A percentile compares a stretch with the other conserved stretches of the same genome.
Evolutionary conservation across 306 rosid species (phyloP).

Genomic region (Boehmeria nivea): DNA sequence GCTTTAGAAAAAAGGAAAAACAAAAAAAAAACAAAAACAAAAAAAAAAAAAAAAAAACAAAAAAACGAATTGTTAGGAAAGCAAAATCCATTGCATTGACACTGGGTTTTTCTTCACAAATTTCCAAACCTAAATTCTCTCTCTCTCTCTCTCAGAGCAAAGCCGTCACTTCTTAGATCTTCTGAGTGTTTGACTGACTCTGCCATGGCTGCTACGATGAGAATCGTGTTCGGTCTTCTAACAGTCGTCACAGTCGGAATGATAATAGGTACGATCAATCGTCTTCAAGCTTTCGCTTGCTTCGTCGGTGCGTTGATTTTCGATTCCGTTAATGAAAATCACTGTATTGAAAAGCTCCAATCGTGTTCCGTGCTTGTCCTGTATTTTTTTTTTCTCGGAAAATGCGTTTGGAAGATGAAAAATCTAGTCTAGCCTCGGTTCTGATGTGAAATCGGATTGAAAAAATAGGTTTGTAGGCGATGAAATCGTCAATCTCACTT

Average conservation of each 20-base stretch:
- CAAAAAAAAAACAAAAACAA: background rate
- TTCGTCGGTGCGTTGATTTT: too few relatives aligned
- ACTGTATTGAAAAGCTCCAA: too few relatives aligned
- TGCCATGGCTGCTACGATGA: constrained; percentile 62
- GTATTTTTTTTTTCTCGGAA: too few relatives aligned
- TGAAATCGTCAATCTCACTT: too few relatives aligned
- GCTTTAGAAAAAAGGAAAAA: background rate
- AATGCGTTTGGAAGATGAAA: too few relatives aligned
- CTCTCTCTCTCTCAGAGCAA: background rate
- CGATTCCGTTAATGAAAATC: too few relatives aligned
- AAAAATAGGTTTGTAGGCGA: too few relatives aligned
- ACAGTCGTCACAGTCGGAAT: constrained; percentile 92
- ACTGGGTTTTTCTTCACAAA: background rate
- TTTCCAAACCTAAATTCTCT: background rate
- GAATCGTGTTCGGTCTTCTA: constrained; percentile 73
- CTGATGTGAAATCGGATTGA: too few relatives aligned
- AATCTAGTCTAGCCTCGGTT: too few relatives aligned
- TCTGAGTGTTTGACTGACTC: too few relatives aligned
- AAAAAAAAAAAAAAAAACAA: background rate
- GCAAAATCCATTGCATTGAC: background rate
- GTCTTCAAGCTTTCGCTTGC: background rate
- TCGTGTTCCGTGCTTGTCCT: too few relatives aligned
- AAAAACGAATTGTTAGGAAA: background rate
- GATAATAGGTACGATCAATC: constrained; percentile 60
- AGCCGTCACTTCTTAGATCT: background rate